Base-by-base conservation (phyloP, 495 filamentous ascomycete species). In the Jackrogersella minutella region DNA sequence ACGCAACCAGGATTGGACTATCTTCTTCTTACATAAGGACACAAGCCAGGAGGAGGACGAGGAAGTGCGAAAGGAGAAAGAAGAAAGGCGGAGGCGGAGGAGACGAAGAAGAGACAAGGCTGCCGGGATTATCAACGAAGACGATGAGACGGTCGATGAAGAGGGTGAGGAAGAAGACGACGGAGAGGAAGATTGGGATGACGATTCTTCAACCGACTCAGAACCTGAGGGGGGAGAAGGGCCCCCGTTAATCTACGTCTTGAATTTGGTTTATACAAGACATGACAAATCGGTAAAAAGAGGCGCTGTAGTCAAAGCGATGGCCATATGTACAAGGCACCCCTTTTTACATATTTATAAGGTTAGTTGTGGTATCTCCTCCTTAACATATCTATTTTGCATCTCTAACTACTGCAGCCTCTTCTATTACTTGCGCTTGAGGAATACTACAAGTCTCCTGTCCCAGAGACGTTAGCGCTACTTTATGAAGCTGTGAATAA, bases 321-420 rank as follows among this genome's bases (percentile, higher is more conserved):
- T 99, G 95, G 95, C 95, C n/a, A 97, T 99, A 66, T 99, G 95
- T 79, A 99, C 95, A 3, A 82, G 94, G 44, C 95, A 99, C 80
- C 93, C 95, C n/a, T 99, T 99, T 74, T 83, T 99, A 51, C 94
- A 99, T 76, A 98, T 99, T 58, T 99, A 98, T 78, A 99, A 98
- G 85, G 92, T 92, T 72, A 49, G 79, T 63, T 50, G 46, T 6
- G 46, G 13, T n/a, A n/a, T n/a, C n/a, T 56, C 22, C 26, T 21
- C n/a, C 21, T 22, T 24, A 52, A 17, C 17, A 31, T 31, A 41
- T 62, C 47, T 9, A 5, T 31, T 37, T 26, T 2, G 21, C 10
- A 28, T 28, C 37, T 34, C 79, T 80, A 67, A 81, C 62, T 54
- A 34, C 11, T 26, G 0, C 64, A 96, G 91, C 95, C 95, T 59